Base-by-base conservation (phyloP, 2,329 filamentous ascomycete genomes). In the Pezicula rhizophila region DNA sequence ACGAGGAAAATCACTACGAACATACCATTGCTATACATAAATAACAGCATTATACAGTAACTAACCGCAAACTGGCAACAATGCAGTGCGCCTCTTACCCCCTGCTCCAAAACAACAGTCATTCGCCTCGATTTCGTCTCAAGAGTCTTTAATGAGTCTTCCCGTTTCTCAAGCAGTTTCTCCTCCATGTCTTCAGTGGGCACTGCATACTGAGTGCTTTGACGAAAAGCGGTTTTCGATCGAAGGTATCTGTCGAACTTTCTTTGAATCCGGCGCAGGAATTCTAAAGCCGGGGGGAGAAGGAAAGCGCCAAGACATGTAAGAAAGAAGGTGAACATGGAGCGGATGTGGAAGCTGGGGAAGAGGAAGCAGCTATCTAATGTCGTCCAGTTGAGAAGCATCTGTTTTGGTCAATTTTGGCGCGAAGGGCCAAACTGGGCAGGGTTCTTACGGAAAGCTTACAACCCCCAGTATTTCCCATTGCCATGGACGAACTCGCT, bases 11-110 rank as follows among this genome's bases (percentile, higher is more conserved):
- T 38, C 4, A 15, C 18, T 38, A 17, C 18, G 35, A 8, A 38
- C 35, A 20, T 41, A 56, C 56, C 57, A 49, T 60, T 60, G 35
- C 48, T 56, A 52, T 56, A 57, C 55, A 59, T 57, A 42, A 57
- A 57, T 37, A 59, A 38, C 34, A 57, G 45, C 53, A 56, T 56
- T 14, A 56, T 37, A 28, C 48, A 53, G 46, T 55, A 57, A 39
- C 47, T 51, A 10, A 55, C 44, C 2, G 38, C 45, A 47, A 61
- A 57, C 34, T 60, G 59, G 23, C 52, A 20, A 23, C 42, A 46
- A 48, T 60, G 54, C 14, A 59, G 41, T 2, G 38, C 15, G 0
- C 57, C 55, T 23, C 57, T 54, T 25, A 46, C 33, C 2, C 40
- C 26, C 35, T 57, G 58, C 43, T 58, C 52, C 8, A 56, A 12